Evolutionary conservation across 768 basidiomycete species (phyloP), one percentile per base, ranked within the genome.

Genomic region (Daedaleopsis sinensis): DNA sequence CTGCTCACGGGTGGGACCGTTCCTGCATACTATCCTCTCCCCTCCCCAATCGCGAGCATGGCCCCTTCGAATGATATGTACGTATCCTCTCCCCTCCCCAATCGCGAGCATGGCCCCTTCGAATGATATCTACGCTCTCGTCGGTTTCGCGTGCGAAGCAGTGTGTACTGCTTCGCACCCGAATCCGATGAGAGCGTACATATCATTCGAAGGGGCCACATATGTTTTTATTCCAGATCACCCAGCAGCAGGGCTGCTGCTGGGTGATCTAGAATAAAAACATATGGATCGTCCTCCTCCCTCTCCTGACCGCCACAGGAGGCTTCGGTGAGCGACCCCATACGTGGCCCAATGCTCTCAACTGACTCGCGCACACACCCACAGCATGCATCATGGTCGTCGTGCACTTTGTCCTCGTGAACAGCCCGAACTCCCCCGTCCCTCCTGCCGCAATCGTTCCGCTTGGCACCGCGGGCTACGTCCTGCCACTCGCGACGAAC

Each of bases 401-500:
- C 56, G 53, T 74, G 2, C 64, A 70, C 27, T 59, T 80, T 39
- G 57, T 78, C 11, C 51, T 76, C 5, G 51, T 52, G 2, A 74
- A 53, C 7, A 65, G 66, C 50, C 76, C 75, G 5, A 65, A 63
- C 6, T 58, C 76, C 1, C 73, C 76, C 9, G 58, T 67, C n/a
- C 74, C 78, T 11, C 79, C 78, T 18, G 62, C 74, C 5, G 64
- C 61, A 7, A 50, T 78, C n/a, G 72, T 74, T 18, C 74, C 79
- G 2, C 66, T 81, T 7, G 73, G 72, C 27, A 73, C 73, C 9
- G 78, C 78, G 0, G 69, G 61, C 15, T 80, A 76, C 42, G 19
- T 59, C 27, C 73, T 81, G 35, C 76, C 81, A 1, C 72, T 81
- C 35, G 72, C 72, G 54, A 75, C 78, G 3, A 82, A 81, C 57